These are phyloP conservation scores for Aristolochia californica DNA, from an alignment of 164 flowering plant genomes.

Conservation along the genomic window DNA sequence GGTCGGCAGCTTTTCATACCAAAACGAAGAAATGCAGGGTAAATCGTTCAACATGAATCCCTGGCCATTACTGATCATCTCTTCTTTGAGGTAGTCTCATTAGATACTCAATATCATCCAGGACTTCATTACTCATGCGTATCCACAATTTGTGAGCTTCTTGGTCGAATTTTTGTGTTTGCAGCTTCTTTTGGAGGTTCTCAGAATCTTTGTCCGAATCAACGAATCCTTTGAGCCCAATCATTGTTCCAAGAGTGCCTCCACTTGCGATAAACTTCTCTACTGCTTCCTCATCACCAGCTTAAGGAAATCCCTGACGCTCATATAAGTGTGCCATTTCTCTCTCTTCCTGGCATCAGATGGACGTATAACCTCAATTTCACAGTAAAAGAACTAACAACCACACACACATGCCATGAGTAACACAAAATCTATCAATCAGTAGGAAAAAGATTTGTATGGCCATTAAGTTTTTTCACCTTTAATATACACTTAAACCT, in stretches of 20 bases:
- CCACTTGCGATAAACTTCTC: conserved; percentile 80
- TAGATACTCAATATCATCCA: conserved; percentile 67
- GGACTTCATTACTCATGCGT: conserved; percentile 85
- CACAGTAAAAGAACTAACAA: neutral
- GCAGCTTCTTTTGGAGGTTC: conserved; percentile 33
- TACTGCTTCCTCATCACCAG: conserved; percentile 86
- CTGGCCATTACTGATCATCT: too few species aligned
- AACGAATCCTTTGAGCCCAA: conserved; percentile 65
- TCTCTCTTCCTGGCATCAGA: conserved; percentile 42
- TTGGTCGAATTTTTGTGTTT: conserved; percentile 50
- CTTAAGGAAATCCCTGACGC: conserved; percentile 65
- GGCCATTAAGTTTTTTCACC: too few species aligned
- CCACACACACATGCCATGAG: too few species aligned
- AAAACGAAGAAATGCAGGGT: too few species aligned
- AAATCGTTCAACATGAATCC: too few species aligned
- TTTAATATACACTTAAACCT: too few species aligned
- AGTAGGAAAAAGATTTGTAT: too few species aligned
- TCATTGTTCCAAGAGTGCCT: conserved; percentile 70
- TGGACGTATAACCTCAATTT: neutral
- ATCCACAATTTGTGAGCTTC: conserved; percentile 75
- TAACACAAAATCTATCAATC: too few species aligned
- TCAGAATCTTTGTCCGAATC: conserved; percentile 39
- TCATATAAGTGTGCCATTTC: conserved; percentile 81
- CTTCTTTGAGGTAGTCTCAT: neutral
- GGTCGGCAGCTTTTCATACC: too few species aligned